Conservation (phyloP, 257 asterid genomes). For the Solanum chmielewskii region DNA sequence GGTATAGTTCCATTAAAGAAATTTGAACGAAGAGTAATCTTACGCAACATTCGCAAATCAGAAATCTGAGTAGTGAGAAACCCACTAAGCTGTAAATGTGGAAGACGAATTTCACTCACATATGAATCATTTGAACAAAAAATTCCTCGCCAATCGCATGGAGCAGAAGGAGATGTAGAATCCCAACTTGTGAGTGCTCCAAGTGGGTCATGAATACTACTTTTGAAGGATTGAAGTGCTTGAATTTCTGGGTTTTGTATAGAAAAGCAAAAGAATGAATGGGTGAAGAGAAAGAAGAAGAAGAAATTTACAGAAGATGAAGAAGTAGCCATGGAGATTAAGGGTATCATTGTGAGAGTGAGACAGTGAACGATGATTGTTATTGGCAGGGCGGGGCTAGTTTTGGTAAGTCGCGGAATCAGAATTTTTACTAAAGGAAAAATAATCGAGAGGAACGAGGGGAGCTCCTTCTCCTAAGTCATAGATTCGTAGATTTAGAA, state of each 20-base stretch:
- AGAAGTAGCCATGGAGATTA: not conserved
- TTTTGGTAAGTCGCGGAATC: not conserved
- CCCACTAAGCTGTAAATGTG: slow-evolving; percentile 42
- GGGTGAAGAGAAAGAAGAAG: slow-evolving; percentile 1
- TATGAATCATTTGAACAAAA: slow-evolving; percentile 12
- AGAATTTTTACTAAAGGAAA: not conserved
- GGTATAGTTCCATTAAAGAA: slow-evolving; percentile 44
- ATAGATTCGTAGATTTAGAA: too few species aligned
- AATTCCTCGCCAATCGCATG: slow-evolving; percentile 75
- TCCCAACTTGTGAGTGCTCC: slow-evolving; percentile 40
- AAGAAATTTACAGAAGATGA: not conserved
- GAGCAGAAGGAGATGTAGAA: slow-evolving; percentile 38
- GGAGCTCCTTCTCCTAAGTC: too few species aligned
- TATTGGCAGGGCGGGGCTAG: not conserved
- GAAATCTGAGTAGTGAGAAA: slow-evolving; percentile 27
- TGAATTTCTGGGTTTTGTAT: slow-evolving; percentile 36
- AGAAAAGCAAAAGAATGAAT: not conserved
- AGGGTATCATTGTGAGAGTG: not conserved
- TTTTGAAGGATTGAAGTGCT: slow-evolving; percentile 34
- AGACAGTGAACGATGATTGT: not conserved
- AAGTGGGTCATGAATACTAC: slow-evolving; percentile 39
- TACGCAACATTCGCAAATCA: slow-evolving; percentile 47
- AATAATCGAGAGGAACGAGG: fast-evolving
- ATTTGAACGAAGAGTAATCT: slow-evolving; percentile 51
- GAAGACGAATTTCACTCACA: slow-evolving; percentile 49